Conservation (phyloP, 768 basidiomycete genomes). For the Boletus eberwhitei region DNA sequence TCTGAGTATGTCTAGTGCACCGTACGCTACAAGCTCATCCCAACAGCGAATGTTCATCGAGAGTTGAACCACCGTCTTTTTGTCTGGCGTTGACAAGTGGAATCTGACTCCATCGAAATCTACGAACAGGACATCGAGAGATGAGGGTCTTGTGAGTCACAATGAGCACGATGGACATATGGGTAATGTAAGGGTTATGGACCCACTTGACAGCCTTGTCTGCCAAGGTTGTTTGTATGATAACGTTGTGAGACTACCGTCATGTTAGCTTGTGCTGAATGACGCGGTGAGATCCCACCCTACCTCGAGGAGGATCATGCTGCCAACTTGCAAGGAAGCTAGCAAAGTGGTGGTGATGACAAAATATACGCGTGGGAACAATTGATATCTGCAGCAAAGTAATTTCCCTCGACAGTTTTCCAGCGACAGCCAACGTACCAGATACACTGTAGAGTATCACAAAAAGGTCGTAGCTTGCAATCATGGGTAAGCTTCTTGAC, state of each 20-base stretch:
- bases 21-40: conserved; percentile 87
- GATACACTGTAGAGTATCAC: conserved; percentile 10
- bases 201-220: conserved; percentile 85
- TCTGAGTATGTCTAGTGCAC: conserved; percentile 73
- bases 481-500: conserved; percentile 24
- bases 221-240: conserved; percentile 84
- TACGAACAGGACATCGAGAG: conserved; percentile 93
- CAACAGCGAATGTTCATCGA: conserved; percentile 99
- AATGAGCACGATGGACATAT: conserved; percentile 6
- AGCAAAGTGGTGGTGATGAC: conserved; percentile 5
- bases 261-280: conserved; percentile 5
- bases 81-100: conserved; percentile 83
- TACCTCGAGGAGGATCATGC: conserved; percentile 88
- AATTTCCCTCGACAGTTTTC: conserved; percentile 25
- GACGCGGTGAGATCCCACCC: background rate
- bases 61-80: conserved; percentile 76
- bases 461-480: conserved; percentile 14
- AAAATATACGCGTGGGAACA: conserved; percentile 30
- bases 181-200: background rate
- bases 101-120: conserved; percentile 98
- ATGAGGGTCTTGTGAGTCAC: conserved; percentile 63
- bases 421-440: conserved; percentile 5
- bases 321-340: background rate
- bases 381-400: conserved; percentile 12
- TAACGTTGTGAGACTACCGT: conserved; percentile 80